These are phyloP conservation scores for Pyrus communis DNA, from an alignment of 306 rosid species.

Conservation along the genomic window DNA sequence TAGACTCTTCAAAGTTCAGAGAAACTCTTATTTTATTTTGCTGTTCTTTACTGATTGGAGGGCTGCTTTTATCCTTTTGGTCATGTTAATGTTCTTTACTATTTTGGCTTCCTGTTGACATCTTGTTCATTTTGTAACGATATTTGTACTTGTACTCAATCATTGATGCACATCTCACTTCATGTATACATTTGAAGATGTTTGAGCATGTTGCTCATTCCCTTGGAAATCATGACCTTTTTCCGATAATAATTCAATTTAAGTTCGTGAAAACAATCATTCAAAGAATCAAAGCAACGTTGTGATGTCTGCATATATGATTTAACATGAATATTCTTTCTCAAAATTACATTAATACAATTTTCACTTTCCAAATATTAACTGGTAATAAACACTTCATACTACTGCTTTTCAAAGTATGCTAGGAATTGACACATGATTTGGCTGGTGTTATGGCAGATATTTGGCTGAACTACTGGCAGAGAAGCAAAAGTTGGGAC, in stretches of 20 bases:
- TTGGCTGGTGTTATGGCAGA: constrained; percentile 38
- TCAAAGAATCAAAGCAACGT: not conserved
- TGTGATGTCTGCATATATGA: not conserved
- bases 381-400: not conserved
- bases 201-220: not conserved
- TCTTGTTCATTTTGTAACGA: not conserved
- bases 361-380: not conserved
- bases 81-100: not conserved
- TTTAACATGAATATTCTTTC: not conserved
- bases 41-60: not conserved
- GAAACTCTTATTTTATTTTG: not conserved
- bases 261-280: not conserved
- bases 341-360: not conserved
- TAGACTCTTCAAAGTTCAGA: not conserved
- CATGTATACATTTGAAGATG: not conserved
- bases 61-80: not conserved
- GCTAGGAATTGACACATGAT: constrained; percentile 6
- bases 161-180: not conserved
- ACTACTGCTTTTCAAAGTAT: not conserved
- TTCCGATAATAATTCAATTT: not conserved
- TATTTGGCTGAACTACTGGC: constrained; percentile 67
- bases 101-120: not conserved
- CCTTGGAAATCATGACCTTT: not conserved
- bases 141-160: not conserved
- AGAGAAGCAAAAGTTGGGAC: constrained; percentile 76